These are phyloP conservation scores for Platismatia glauca DNA, from an alignment of 495 filamentous ascomycete species.

Conservation along the genomic window DNA sequence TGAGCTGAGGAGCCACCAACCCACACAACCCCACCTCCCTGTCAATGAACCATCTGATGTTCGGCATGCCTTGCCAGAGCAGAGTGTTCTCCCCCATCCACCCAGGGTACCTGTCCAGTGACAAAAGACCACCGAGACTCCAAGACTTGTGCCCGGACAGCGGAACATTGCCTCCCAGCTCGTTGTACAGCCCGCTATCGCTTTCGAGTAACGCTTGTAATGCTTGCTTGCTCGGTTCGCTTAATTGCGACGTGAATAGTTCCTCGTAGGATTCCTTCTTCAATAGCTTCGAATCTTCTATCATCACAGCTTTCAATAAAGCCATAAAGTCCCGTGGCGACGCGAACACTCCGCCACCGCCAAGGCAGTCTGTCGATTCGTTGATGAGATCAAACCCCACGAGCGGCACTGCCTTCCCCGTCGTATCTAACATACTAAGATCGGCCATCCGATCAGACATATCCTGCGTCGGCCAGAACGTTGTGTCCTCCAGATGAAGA, in stretches of 20 bases:
- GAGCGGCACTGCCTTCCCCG: constrained; percentile 21
- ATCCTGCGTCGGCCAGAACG: constrained; percentile 32
- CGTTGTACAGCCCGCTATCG: background rate
- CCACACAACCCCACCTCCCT: background rate
- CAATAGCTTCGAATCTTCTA: constrained; percentile 37
- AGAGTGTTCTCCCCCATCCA: background rate
- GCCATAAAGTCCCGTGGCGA: constrained; percentile 39
- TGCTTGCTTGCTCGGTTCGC: constrained; percentile 7
- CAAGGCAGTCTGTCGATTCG: constrained; percentile 33
- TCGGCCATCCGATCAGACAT: constrained; percentile 30
- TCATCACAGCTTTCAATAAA: constrained; percentile 41
- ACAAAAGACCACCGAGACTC: background rate
- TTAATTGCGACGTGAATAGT: constrained; percentile 46
- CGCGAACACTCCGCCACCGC: constrained; percentile 45
- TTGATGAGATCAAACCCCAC: constrained; percentile 25
- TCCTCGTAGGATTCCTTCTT: constrained; percentile 34
- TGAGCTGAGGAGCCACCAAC: too few species aligned
- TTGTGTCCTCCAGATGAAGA: constrained; percentile 35
- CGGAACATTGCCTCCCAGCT: background rate
- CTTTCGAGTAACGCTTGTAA: background rate
- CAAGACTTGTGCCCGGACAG: background rate
- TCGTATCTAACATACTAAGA: constrained; percentile 26
- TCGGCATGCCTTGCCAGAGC: background rate
- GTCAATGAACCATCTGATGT: background rate
- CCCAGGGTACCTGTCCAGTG: background rate